Percentiles rank a stretch among this genome's conserved stretches.
These are phyloP conservation scores for Neofusicoccum ribis DNA, from an alignment of 2,329 filamentous ascomycete genomes.

Conservation along the genomic window DNA sequence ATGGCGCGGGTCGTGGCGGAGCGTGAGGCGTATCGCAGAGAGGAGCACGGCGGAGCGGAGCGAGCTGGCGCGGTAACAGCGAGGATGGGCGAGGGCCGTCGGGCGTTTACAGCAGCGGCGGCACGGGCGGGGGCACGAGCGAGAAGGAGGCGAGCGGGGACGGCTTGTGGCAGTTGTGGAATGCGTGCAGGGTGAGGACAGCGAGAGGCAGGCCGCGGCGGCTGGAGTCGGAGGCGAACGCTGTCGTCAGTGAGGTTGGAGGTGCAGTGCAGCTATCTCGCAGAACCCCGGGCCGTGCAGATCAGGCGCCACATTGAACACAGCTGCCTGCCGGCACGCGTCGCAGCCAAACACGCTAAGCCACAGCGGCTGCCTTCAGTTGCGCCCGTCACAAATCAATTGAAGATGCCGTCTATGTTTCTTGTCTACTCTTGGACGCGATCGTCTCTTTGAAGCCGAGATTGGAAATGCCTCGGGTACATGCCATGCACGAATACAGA, in stretches of 20 bases:
- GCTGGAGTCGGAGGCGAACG: slow-evolving; percentile 1
- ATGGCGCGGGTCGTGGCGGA: not conserved
- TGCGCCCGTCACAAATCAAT: not conserved
- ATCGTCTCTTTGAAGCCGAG: not conserved
- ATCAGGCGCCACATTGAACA: slow-evolving; percentile 6
- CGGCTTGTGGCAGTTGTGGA: not conserved
- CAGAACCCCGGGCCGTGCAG: slow-evolving; percentile 10
- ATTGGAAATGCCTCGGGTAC: too few species aligned
- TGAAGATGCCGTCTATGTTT: not conserved
- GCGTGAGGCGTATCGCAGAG: not conserved
- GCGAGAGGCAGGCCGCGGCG: not conserved
- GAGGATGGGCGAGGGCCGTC: slow-evolving; percentile 10
- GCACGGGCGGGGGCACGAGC: not conserved
- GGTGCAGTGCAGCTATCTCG: not conserved
- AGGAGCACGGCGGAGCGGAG: not conserved
- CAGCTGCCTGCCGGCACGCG: not conserved
- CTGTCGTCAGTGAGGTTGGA: slow-evolving; percentile 4
- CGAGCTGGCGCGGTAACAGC: not conserved
- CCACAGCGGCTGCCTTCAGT: not conserved
- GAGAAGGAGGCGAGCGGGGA: not conserved
- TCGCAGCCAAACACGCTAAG: not conserved
- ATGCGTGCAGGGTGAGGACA: not conserved
- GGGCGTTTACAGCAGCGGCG: not conserved
- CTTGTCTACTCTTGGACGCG: not conserved
- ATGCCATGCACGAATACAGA: not conserved